These are phyloP conservation scores for Clitocybe nebularis DNA, from an alignment of 1,284 basidiomycete species.

Conservation along the genomic window DNA sequence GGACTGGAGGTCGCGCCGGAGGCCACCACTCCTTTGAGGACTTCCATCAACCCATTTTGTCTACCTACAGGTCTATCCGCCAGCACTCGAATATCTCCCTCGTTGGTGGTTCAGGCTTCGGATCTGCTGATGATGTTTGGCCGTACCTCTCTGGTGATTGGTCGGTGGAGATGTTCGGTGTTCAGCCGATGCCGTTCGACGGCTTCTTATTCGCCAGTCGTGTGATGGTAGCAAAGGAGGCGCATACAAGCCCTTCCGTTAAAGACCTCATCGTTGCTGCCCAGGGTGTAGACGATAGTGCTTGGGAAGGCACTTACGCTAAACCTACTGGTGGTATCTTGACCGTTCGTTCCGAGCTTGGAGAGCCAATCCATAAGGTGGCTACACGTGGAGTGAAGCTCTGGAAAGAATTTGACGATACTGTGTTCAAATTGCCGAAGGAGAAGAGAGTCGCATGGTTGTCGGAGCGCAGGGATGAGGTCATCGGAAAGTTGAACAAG, in stretches of 20 bases:
- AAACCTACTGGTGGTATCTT: constrained; percentile 95
- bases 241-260: constrained; percentile 90
- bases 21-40: constrained; percentile 99
- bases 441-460: constrained; percentile 94
- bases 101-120: constrained; percentile 96
- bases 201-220: constrained; percentile 95
- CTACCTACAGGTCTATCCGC: constrained; percentile 89
- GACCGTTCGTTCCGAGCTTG: constrained; percentile 96
- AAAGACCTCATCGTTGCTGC: constrained; percentile 97
- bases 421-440: constrained; percentile 90
- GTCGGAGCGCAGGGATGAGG: constrained; percentile 80
- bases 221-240: constrained; percentile 98
- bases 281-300: constrained; percentile 84
- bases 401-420: constrained; percentile 98
- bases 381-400: constrained; percentile 94
- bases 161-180: constrained; percentile 77
- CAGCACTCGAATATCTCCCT: constrained; percentile 87
- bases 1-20: constrained; percentile 99
- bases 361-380: constrained; percentile 99
- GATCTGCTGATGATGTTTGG: constrained; percentile 93
- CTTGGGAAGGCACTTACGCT: constrained; percentile 95
- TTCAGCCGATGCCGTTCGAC: constrained; percentile 98
- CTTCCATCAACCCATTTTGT: constrained; percentile 94
- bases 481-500: constrained; percentile 90
- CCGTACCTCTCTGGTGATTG: constrained; percentile 97